Conservation (phyloP, 257 asterid species). For the Penstemon newberryi region DNA sequence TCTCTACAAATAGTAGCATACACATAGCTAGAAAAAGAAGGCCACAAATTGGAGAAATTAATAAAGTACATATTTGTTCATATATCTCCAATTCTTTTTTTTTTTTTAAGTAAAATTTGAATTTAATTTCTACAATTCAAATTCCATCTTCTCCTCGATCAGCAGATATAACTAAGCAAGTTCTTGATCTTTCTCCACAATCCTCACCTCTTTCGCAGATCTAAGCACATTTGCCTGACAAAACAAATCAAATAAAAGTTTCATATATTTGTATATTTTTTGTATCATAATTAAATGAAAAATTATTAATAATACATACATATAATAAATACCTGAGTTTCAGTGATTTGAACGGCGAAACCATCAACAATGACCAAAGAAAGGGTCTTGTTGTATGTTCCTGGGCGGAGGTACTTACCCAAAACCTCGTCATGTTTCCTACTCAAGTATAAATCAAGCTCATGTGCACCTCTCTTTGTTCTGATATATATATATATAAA, state of each 20-base stretch:
- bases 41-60: no score
- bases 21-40: no score
- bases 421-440: conserved; percentile 77
- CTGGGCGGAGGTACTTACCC: conserved; percentile 53
- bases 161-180: conserved; percentile 33
- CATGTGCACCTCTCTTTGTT: conserved; percentile 57
- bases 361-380: conserved; percentile 86
- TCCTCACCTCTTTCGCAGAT: conserved; percentile 76
- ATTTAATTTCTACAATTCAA: neutral
- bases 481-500: conserved; percentile 25
- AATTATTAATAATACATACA: neutral
- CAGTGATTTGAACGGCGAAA: conserved; percentile 75
- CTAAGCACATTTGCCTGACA: conserved; percentile 72
- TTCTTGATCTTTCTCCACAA: conserved; percentile 89
- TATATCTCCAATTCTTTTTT: no score
- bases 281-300: neutral
- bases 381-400: conserved; percentile 67
- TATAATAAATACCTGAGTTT: conserved; percentile 52
- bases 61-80: no score
- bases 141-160: neutral
- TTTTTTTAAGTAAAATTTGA: no score
- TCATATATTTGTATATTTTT: no score
- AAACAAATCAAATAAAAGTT: neutral
- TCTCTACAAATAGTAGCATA: no score
- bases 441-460: conserved; percentile 69